Base-by-base conservation (phyloP, 306 rosid genomes). In the Castanea sativa region DNA sequence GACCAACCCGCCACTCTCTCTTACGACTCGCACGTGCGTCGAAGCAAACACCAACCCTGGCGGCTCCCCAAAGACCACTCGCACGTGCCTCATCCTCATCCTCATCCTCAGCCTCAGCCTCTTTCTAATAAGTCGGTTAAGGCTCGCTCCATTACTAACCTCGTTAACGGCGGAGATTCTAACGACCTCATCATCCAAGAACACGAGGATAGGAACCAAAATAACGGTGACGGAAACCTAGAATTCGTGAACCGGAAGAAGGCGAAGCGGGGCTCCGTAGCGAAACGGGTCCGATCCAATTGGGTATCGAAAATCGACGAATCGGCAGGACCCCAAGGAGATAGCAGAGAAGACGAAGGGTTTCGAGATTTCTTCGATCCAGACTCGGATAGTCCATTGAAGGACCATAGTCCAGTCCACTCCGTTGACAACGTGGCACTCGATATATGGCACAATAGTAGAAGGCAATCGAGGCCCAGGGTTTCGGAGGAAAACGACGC, bases 321-420 rank as follows among this genome's bases (percentile, higher is more conserved):
- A 49, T 49, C 1, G 89, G 87, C 6, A 86, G 87, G 4, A 84
- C 79, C 2, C 11, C 92, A 89, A 29, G 92, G 81, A 1, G 96
- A 88, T 20, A 41, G 45, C 45, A 41, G 97, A 88, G 55, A 90
- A 90, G 97, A 91, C 27, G 94, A 91, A 21, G 97, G 90, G 71
- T 85, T 78, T 82, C 81, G 92, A 79, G 99, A 90, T 77, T 92
- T 88, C 12, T 95, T 89, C n/a, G 75, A 83, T 15, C 95, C 91
- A 67, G 89, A 90, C 81, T 92, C 92, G 8, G 99, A 91, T 55
- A 89, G 97, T 43, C 94, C 87, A 1, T 67, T 89, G 82, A 94
- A 89, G 72, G 98, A 89, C 13, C 97, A 88, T 8, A 92, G 92
- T 76, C 90, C 97, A 32, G 30, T 83, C 71, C 87, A 87, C 68